Percentiles rank a stretch among this genome's conserved stretches.
Conservation (phyloP, 106 monocot genomes). For the Narthecium ossifragum region DNA sequence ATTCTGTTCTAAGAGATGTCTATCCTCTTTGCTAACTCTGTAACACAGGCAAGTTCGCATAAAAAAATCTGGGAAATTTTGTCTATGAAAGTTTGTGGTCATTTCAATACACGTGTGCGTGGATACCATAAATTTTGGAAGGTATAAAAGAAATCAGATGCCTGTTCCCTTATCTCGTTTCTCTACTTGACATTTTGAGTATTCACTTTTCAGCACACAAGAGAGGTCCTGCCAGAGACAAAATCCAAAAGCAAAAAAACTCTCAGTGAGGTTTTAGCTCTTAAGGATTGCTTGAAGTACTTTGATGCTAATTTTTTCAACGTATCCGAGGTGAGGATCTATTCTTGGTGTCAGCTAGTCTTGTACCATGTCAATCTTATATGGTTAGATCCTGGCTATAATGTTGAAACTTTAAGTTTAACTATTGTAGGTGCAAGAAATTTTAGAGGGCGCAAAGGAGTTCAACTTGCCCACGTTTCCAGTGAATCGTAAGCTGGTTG, state of each 20-base stretch:
- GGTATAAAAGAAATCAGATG: conserved; percentile 15
- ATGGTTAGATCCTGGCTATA: background rate
- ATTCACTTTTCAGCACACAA: conserved; percentile 30
- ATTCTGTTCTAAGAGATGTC: no score
- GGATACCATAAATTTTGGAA: conserved; percentile 64
- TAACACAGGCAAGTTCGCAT: conserved; percentile 24
- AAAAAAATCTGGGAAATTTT: conserved; percentile 25
- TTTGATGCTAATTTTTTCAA: conserved; percentile 75
- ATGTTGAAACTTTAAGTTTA: no score
- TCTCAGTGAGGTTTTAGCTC: conserved; percentile 14
- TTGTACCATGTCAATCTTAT: background rate
- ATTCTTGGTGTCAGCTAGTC: conserved; percentile 1
- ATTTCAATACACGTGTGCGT: conserved; percentile 27
- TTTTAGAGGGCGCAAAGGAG: conserved; percentile 65
- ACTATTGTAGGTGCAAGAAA: conserved; percentile 58
- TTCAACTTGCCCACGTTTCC: conserved; percentile 62
- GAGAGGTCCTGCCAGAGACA: conserved; percentile 9
- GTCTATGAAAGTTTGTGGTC: conserved; percentile 21
- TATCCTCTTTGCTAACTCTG: background rate
- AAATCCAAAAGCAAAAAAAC: conserved; percentile 14
- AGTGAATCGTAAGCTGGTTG: conserved; percentile 60
- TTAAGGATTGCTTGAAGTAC: conserved; percentile 48
- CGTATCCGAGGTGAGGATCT: conserved; percentile 46
- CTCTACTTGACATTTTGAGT: background rate
- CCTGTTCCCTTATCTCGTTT: background rate